Evolutionary conservation across 2,329 filamentous ascomycete species (phyloP).

Genomic region (Penicillium oxalicum): DNA sequence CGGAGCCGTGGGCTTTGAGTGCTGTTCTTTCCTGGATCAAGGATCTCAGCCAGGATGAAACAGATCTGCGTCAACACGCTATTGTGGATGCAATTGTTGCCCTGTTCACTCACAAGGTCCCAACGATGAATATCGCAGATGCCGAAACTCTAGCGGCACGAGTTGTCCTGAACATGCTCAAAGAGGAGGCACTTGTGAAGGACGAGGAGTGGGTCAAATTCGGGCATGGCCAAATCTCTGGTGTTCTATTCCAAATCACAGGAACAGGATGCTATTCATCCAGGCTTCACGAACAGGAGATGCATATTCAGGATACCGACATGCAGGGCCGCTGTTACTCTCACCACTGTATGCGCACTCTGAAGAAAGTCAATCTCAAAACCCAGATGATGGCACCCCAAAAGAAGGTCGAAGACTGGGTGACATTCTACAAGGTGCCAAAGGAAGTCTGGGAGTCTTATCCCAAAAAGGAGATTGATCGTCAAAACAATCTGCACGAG

Average conservation of each 20-base stretch:
- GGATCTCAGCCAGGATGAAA: conserved; percentile 83
- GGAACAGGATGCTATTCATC: conserved; percentile 86
- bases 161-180: conserved; percentile 74
- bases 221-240: conserved; percentile 70
- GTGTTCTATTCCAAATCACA: conserved; percentile 88
- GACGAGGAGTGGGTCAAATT: conserved; percentile 99
- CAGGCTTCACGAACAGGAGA: conserved; percentile 63
- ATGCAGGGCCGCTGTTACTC: conserved; percentile 80
- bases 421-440: conserved; percentile 76
- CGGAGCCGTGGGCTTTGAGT: conserved; percentile 89
- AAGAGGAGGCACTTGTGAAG: conserved; percentile 67
- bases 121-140: conserved; percentile 97
- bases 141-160: conserved; percentile 77
- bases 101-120: conserved; percentile 88
- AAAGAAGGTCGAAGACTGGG: conserved; percentile 75
- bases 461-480: conserved; percentile 80
- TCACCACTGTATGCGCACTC: conserved; percentile 83
- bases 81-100: conserved; percentile 83
- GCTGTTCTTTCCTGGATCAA: conserved; percentile 81
- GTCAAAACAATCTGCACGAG: conserved; percentile 91
- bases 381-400: conserved; percentile 63
- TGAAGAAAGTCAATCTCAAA: conserved; percentile 89
- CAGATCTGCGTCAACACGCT: conserved; percentile 75
- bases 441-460: conserved; percentile 67
- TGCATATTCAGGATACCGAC: conserved; percentile 61